phyloP scores from a whole-genome alignment of 2,329 filamentous ascomycete species.

The Drechmeria coniospora region DNA sequence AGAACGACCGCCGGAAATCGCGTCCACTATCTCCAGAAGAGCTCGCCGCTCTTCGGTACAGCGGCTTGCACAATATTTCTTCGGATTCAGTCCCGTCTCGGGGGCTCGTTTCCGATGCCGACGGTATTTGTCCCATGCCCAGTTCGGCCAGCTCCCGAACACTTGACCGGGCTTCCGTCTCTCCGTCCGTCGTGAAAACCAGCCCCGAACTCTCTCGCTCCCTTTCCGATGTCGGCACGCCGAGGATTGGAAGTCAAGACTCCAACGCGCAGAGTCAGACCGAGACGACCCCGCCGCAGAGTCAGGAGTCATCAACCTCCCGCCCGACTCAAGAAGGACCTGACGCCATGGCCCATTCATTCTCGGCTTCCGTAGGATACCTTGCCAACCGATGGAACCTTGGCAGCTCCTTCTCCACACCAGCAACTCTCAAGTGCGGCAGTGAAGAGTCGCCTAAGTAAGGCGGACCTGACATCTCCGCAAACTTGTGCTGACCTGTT shows the following conservation, averaged over 20 bases:
- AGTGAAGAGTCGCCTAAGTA: constrained; percentile 32
- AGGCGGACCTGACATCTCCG: constrained; percentile 4
- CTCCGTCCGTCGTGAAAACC: constrained; percentile 6
- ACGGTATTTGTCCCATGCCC: constrained; percentile 12
- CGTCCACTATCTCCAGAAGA: constrained; percentile 69
- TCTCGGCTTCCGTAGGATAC: constrained; percentile 32
- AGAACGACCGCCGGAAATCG: constrained; percentile 82
- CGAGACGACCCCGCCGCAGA: constrained; percentile 10
- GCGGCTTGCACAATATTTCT: constrained; percentile 35
- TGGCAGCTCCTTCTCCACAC: constrained; percentile 34
- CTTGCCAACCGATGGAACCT: constrained; percentile 42
- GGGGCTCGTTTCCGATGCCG: constrained; percentile 11
- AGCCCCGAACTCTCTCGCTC: constrained; percentile 6
- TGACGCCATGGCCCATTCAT: constrained; percentile 20
- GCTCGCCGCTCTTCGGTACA: constrained; percentile 44
- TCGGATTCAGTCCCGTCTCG: constrained; percentile 24
- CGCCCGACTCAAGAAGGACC: constrained; percentile 13
- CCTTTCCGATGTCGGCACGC: constrained; percentile 11
- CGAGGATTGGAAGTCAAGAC: constrained; percentile 6
- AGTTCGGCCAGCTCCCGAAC: constrained; percentile 12
- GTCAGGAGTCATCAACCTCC: constrained; percentile 11
- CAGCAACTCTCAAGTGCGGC: constrained; percentile 22
- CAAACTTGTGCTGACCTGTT: neutral
- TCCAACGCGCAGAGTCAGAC: constrained; percentile 1
- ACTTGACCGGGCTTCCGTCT: constrained; percentile 10